A percentile compares a stretch with the other conserved stretches of the same genome.
These are phyloP conservation scores for Thuja plicata DNA, from an alignment of 83 land plant genomes.

Conservation along the genomic window DNA sequence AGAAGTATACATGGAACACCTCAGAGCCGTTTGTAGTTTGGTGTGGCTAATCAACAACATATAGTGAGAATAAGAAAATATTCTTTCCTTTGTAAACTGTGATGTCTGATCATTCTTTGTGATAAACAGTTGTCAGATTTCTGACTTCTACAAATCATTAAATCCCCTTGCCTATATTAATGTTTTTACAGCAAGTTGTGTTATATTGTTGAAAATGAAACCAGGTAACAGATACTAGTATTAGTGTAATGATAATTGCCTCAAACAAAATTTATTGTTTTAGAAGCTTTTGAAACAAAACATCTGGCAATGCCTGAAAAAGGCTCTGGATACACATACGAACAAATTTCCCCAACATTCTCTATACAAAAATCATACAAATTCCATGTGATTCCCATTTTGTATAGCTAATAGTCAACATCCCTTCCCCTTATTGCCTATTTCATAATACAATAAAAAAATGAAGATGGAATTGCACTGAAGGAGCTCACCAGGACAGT, in stretches of 20 bases:
- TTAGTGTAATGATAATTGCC: not conserved
- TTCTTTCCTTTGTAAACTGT: not conserved
- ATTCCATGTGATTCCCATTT: not conserved
- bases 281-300: not conserved
- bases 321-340: not conserved
- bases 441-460: not conserved
- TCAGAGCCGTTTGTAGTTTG: not conserved
- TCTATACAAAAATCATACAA: not conserved
- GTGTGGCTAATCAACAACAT: not conserved
- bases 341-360: not conserved
- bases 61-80: not conserved
- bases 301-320: not conserved
- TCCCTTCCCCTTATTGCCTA: not conserved
- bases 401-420: not conserved
- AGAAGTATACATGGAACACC: too few relatives aligned
- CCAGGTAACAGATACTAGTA: not conserved
- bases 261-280: not conserved
- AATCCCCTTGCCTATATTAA: not conserved
- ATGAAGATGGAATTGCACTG: not conserved
- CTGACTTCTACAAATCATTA: not conserved
- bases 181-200: not conserved
- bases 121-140: not conserved
- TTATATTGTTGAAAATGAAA: not conserved
- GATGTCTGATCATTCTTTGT: not conserved
- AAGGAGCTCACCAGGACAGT: slow-evolving; percentile 43